Evolutionary conservation across 1,139 yeast species (phyloP), one percentile per base, ranked within the genome.

Genomic region (Keqinozyma sinolaborantium): DNA sequence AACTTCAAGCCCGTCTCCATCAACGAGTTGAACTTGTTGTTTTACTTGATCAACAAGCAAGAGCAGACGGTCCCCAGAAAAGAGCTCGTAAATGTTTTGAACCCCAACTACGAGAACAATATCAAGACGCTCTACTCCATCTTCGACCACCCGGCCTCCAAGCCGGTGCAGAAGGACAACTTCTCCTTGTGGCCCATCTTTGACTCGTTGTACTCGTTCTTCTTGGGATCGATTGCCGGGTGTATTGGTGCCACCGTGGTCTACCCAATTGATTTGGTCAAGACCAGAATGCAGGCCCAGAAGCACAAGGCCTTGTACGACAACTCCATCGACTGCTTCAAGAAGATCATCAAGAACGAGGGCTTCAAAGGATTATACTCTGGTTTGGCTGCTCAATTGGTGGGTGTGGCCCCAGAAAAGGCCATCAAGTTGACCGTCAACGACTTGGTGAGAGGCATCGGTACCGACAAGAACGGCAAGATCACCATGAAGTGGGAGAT

Each of bases 161-260:
- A 51, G 29, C 60, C 64, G 15, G 28, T 44, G 10, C 50, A 50
- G 26, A 51, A 53, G 14, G 74, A 68, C 42, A 69, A 67, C 48
- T 68, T 68, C 40, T 60, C 70, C 8, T 61, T 68, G 39, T 67
- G 71, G 72, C 74, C 74, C 23, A 70, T 92, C 34, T 83, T 87
- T 51, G 95, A 86, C 53, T 86, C 96, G 3, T 72, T 82, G 33
- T 87, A 90, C 61, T 88, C 95, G 39, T 92, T 92, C 59, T 67
- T 85, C 30, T 68, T 92, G 40, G 98, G 98, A 18, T 88, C 97
- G 3, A 72, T 90, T 33, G 97, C 98, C 23, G 98, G 98, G 39
- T 95, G 97, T 52, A 81, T 92, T 60, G 98, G 98, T 45, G 97
- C 98, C 16, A 86, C 97, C 7, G 88, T 84, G n/a, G 98, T 92